These are phyloP conservation scores for Saccharomyces hybrid DNA, from an alignment of 1,139 yeast species.

Conservation along the genomic window DNA sequence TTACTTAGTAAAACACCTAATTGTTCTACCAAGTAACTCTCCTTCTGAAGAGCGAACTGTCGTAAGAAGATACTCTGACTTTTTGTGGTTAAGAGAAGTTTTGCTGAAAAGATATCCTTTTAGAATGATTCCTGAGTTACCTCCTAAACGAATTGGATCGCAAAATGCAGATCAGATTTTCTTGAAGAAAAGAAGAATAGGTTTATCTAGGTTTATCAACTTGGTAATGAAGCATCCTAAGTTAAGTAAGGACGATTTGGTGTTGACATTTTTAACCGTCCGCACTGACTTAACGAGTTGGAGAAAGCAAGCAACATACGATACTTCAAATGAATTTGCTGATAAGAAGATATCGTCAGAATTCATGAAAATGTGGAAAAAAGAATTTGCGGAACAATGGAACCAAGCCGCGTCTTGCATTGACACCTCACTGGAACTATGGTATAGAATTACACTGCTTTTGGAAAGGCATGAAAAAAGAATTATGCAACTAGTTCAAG, in stretches of 20 bases:
- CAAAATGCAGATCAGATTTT: conserved; percentile 74
- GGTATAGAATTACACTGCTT: conserved; percentile 52
- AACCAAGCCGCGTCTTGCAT: conserved; percentile 27
- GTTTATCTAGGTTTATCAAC: conserved; percentile 72
- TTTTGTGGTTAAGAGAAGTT: conserved; percentile 78
- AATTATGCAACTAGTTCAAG: conserved; percentile 63
- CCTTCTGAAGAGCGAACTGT: conserved; percentile 46
- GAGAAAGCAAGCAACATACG: conserved; percentile 75
- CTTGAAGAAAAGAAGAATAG: conserved; percentile 75
- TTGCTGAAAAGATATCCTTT: conserved; percentile 76
- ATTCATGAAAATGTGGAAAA: conserved; percentile 41
- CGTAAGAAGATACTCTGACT: conserved; percentile 82
- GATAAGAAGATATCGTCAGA: conserved; percentile 47
- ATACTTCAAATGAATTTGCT: conserved; percentile 66
- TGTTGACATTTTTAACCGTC: conserved; percentile 70
- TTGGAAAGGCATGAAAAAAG: conserved; percentile 75
- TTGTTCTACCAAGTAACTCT: conserved; percentile 38
- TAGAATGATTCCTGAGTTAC: conserved; percentile 80
- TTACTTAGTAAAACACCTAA: conserved; percentile 57
- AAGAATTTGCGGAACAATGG: conserved; percentile 33
- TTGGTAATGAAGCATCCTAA: conserved; percentile 80
- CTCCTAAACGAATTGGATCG: conserved; percentile 69
- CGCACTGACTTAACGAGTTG: conserved; percentile 77
- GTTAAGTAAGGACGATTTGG: conserved; percentile 62
- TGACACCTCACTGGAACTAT: conserved; percentile 37